These are phyloP conservation scores for Pythium volutum DNA, from an alignment of 352 stramenopile species.

Conservation along the genomic window DNA sequence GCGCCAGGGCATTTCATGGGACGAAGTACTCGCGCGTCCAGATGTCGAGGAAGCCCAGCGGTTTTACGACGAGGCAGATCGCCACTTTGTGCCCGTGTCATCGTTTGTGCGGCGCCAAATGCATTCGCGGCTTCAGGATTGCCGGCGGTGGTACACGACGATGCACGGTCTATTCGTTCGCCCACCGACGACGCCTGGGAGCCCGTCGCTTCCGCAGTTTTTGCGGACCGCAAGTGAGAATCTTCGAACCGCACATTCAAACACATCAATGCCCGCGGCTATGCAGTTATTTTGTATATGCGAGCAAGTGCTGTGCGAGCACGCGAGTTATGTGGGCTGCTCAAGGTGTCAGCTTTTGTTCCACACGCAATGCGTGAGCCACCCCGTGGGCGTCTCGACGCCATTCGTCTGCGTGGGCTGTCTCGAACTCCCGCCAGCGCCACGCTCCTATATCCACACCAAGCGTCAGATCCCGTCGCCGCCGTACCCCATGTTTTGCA, in stretches of 20 bases:
- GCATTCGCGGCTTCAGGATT: conserved; percentile 61
- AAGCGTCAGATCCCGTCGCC: conserved; percentile 6
- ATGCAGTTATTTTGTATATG: conserved; percentile 64
- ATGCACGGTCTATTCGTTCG: conserved; percentile 59
- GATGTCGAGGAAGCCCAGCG: conserved; percentile 42
- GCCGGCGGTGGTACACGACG: conserved; percentile 53
- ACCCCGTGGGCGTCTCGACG: neutral
- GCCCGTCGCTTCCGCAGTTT: conserved; percentile 37
- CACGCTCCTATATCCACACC: conserved; percentile 9
- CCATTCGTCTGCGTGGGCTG: conserved; percentile 30
- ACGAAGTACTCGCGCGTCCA: conserved; percentile 30
- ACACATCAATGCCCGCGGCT: conserved; percentile 9
- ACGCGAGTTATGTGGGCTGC: conserved; percentile 49
- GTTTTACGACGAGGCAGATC: conserved; percentile 56
- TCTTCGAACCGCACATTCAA: neutral
- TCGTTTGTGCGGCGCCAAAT: conserved; percentile 65
- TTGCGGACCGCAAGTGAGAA: conserved; percentile 42
- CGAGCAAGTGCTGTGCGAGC: conserved; percentile 58
- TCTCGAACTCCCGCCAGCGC: conserved; percentile 4
- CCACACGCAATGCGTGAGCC: conserved; percentile 53
- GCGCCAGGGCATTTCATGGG: conserved; percentile 13
- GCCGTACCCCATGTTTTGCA: conserved; percentile 51
- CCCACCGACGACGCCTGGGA: conserved; percentile 30
- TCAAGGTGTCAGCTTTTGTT: conserved; percentile 48
- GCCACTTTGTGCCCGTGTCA: conserved; percentile 51